Evolutionary conservation across 768 basidiomycete genomes (phyloP), one percentile per base, ranked within the genome.

Genomic region (Fistulinella prunicolor): DNA sequence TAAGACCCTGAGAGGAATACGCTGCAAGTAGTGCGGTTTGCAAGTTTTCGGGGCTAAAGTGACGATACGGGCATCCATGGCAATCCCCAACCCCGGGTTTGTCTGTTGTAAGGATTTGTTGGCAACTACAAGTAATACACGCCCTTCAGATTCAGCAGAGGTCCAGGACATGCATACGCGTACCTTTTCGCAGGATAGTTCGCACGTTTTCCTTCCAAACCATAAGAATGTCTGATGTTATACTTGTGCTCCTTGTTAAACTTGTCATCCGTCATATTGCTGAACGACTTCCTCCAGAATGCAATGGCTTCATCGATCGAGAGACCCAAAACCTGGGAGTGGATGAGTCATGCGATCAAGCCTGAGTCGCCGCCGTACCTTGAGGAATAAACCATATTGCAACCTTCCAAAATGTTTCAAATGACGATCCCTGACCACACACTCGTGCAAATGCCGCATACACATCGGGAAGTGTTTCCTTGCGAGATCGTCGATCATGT

Each of bases 181-280:
- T 49, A 89, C 95, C 80, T 94, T 70, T 86, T 91, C 1, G 96
- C 93, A 2, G 90, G 79, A 66, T 99, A 99, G 62, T 97, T 97
- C 34, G 86, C 89, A 37, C 95, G 81, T 67, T 87, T 91, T 9
- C 96, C 96, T 64, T 98, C 96, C 43, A 96, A 71, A 30, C 96
- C 96, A 60, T 85, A 99, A 5, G 83, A 85, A 65, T 99, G 96
- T 38, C 95, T 85, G 58, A 99, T 94, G 56, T 98, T 99, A 67
- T 99, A 99, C 59, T 83, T 86, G 77, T 97, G 86, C 63, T 96
- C 89, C 64, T 98, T 99, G 74, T 94, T 95, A 70, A 98, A 99
- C 65, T 92, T 86, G 70, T 97, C 93, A 49, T 97, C 95, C 9
- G 85, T 82, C 46, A 91, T 81, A 6, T 66, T 67, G 9, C 68